phyloP scores from a whole-genome alignment of 805 yeast species.

The Pichia manshurica region DNA sequence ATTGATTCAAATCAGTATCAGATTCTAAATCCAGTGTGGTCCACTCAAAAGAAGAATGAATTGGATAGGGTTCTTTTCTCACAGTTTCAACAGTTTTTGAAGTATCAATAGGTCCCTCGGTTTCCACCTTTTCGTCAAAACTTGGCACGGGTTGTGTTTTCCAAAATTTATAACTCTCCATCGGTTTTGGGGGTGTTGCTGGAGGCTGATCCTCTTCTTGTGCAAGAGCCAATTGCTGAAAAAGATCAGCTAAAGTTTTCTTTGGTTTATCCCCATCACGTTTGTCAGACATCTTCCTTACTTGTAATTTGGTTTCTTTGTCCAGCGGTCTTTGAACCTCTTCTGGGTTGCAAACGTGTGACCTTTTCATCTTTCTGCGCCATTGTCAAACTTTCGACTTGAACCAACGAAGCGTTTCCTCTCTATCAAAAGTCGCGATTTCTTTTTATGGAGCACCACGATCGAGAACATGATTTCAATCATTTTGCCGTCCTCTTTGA shows the following conservation, averaged over 20 bases:
- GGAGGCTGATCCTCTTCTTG: conserved; percentile 45
- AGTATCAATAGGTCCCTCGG: conserved; percentile 79
- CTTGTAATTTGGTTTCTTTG: background rate
- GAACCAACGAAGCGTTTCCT: no score
- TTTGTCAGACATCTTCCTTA: conserved; percentile 5
- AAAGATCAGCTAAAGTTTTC: conserved; percentile 53
- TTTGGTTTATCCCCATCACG: conserved; percentile 10
- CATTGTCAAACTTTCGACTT: no score
- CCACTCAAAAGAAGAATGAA: conserved; percentile 86
- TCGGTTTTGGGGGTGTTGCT: conserved; percentile 58
- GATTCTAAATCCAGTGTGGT: conserved; percentile 60
- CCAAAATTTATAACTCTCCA: conserved; percentile 95
- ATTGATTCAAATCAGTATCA: conserved; percentile 59
- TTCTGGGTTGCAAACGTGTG: no score
- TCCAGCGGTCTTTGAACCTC: background rate
- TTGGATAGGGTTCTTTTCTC: conserved; percentile 61
- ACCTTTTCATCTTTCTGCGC: no score
- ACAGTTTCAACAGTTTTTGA: conserved; percentile 66
- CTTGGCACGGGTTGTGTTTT: conserved; percentile 91
- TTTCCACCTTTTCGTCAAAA: conserved; percentile 58
- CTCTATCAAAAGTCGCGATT: no score
- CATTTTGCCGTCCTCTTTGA: no score
- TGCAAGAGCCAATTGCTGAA: conserved; percentile 48
- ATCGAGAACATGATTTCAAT: no score
- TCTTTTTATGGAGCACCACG: no score